Evolutionary conservation across 805 yeast species (phyloP).

Genomic region (Lipomyces kockii): DNA sequence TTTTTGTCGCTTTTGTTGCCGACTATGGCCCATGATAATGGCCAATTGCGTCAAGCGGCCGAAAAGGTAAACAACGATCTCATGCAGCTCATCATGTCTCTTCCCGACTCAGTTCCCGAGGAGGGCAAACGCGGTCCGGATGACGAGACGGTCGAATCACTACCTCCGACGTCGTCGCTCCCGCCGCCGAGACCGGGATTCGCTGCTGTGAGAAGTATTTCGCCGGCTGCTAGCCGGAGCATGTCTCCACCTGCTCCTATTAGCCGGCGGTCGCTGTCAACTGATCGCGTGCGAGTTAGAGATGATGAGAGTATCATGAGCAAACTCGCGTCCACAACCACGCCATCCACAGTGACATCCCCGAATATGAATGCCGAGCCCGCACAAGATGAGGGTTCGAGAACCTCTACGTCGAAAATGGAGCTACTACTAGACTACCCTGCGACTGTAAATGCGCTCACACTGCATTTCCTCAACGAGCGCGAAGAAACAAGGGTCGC

Average conservation of each 20-base stretch:
- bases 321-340: constrained; percentile 11
- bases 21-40: constrained; percentile 58
- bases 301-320: constrained; percentile 29
- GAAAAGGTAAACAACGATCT: constrained; percentile 60
- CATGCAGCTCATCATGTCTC: constrained; percentile 56
- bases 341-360: constrained; percentile 1
- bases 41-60: constrained; percentile 59
- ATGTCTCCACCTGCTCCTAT: constrained; percentile 23
- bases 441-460: constrained; percentile 70
- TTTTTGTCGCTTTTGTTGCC: constrained; percentile 70
- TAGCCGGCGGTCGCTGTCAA: constrained; percentile 22
- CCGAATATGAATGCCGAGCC: constrained; percentile 42
- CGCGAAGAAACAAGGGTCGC: constrained; percentile 83
- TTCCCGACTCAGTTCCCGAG: constrained; percentile 43
- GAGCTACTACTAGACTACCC: constrained; percentile 52
- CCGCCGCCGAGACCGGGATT: constrained; percentile 19
- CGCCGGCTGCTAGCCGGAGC: constrained; percentile 22
- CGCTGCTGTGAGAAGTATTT: constrained; percentile 7
- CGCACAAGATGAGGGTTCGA: constrained; percentile 35
- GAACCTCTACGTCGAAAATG: constrained; percentile 4
- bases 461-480: constrained; percentile 71
- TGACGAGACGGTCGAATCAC: constrained; percentile 8
- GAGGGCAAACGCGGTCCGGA: constrained; percentile 9
- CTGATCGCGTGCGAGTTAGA: constrained; percentile 12
- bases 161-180: constrained; percentile 19